phyloP scores from a whole-genome alignment of 1,284 basidiomycete species.

The Ustilago loliicola region DNA sequence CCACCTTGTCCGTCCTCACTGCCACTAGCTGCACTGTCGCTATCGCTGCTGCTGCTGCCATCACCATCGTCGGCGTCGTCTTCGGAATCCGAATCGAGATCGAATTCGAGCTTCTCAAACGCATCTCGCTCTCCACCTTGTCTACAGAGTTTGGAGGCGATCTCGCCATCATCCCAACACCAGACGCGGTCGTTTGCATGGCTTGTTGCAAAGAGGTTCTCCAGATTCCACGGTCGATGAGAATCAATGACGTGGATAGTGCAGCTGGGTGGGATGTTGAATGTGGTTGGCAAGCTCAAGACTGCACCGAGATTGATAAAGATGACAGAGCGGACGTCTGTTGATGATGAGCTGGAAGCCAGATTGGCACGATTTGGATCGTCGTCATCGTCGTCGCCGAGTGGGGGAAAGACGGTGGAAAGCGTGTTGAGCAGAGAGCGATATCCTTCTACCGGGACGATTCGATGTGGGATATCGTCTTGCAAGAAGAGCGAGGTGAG shows the following conservation, averaged over 20 bases:
- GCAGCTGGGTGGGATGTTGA: slow-evolving; percentile 73
- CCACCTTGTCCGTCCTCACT: slow-evolving; percentile 66
- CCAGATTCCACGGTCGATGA: slow-evolving; percentile 88
- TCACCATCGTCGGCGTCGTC: slow-evolving; percentile 76
- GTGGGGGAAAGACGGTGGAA: slow-evolving; percentile 35
- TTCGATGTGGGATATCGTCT: slow-evolving; percentile 91
- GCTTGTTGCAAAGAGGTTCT: slow-evolving; percentile 83
- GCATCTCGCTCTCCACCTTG: slow-evolving; percentile 58
- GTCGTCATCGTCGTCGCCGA: slow-evolving; percentile 16
- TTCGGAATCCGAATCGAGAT: slow-evolving; percentile 71
- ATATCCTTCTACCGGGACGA: slow-evolving; percentile 91
- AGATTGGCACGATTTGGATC: slow-evolving; percentile 4
- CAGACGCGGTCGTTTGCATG: slow-evolving; percentile 64
- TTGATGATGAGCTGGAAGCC: slow-evolving; percentile 16
- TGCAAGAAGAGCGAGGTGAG: slow-evolving; percentile 89
- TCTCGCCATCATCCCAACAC: slow-evolving; percentile 69
- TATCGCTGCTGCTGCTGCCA: slow-evolving; percentile 57
- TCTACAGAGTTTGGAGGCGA: slow-evolving; percentile 43
- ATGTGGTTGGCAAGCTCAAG: slow-evolving; percentile 78
- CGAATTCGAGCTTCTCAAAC: slow-evolving; percentile 59
- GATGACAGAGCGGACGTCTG: slow-evolving; percentile 88
- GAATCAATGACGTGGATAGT: slow-evolving; percentile 89
- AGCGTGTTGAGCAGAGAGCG: slow-evolving; percentile 40
- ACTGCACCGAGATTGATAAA: slow-evolving; percentile 93
- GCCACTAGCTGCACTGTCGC: slow-evolving; percentile 30